Conservation (phyloP, 2,329 filamentous ascomycete species). For the Microcera coccophila region DNA sequence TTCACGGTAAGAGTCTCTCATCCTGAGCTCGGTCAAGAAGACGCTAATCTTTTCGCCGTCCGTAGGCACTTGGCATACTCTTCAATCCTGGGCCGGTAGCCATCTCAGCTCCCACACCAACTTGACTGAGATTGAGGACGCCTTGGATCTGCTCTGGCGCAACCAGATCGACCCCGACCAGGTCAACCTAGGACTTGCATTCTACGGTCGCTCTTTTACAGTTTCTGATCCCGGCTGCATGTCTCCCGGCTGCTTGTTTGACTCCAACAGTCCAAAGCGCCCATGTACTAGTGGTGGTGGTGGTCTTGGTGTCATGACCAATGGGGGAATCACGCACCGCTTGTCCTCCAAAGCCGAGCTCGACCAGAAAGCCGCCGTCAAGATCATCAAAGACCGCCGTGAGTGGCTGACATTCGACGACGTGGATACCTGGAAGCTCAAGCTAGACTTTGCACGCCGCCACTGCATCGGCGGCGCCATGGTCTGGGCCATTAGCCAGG, state of each 20-base stretch:
- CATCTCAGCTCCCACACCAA: slow-evolving; percentile 14
- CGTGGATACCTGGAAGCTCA: slow-evolving; percentile 5
- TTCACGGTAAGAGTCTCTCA: slow-evolving; percentile 7
- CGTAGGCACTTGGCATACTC: too few relatives aligned
- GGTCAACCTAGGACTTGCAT: slow-evolving; percentile 11
- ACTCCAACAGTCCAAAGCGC: background rate
- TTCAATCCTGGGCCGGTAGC: background rate
- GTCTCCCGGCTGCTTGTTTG: background rate
- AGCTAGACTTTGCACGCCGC: slow-evolving; percentile 4
- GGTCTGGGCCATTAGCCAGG: slow-evolving; percentile 12
- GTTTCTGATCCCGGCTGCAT: background rate
- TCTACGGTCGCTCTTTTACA: slow-evolving; percentile 7
- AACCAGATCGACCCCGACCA: background rate
- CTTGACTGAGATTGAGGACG: slow-evolving; percentile 6
- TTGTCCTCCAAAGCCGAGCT: background rate
- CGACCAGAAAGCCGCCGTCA: slow-evolving; percentile 4
- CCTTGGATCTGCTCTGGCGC: slow-evolving; percentile 8
- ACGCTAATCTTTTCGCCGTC: too few relatives aligned
- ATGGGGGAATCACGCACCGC: background rate
- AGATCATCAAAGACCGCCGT: background rate
- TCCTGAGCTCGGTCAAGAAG: background rate
- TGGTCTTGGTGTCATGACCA: background rate
- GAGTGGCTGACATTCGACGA: slow-evolving; percentile 8
- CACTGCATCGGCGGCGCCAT: slow-evolving; percentile 11
- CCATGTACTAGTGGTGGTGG: background rate